Conservation (phyloP, 2,329 filamentous ascomycete genomes). For the Clarireedia monteithiana region DNA sequence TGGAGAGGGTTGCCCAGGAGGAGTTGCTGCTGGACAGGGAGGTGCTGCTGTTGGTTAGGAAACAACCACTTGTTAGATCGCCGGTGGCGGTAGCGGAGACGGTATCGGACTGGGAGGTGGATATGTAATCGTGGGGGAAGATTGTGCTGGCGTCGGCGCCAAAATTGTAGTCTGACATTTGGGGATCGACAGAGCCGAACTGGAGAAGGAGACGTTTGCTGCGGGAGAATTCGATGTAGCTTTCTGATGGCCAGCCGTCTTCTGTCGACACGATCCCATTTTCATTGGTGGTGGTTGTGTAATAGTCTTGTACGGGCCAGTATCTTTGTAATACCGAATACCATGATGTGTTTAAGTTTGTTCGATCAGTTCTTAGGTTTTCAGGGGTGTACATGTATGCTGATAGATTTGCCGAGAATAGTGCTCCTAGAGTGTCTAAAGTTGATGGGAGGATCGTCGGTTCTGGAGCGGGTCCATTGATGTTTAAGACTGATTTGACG, state of each 20-base stretch:
- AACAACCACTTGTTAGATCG: conserved; percentile 42
- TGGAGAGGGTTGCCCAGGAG: conserved; percentile 41
- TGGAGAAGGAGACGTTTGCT: conserved; percentile 46
- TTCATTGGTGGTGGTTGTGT: conserved; percentile 29
- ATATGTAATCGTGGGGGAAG: conserved; percentile 41
- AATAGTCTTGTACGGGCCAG: conserved; percentile 45
- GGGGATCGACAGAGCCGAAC: conserved; percentile 48
- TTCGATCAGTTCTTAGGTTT: conserved; percentile 41
- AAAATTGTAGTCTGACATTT: conserved; percentile 49
- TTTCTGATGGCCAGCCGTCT: conserved; percentile 58
- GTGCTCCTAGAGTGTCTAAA: conserved; percentile 37
- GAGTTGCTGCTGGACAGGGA: conserved; percentile 39
- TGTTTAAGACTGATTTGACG: conserved; percentile 36
- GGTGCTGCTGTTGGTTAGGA: conserved; percentile 37
- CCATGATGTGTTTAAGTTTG: conserved; percentile 52
- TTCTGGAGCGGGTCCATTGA: conserved; percentile 35
- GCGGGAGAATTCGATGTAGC: conserved; percentile 46
- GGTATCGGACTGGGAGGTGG: conserved; percentile 25
- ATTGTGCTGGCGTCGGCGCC: conserved; percentile 40
- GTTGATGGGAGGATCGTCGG: conserved; percentile 36
- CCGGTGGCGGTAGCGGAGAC: conserved; percentile 33
- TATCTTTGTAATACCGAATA: conserved; percentile 35
- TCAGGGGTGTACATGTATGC: conserved; percentile 46
- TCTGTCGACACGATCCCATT: conserved; percentile 36
- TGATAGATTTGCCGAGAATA: conserved; percentile 40